These are phyloP conservation scores for Volvox africanus DNA, from an alignment of 139 green algal species.

Conservation along the genomic window DNA sequence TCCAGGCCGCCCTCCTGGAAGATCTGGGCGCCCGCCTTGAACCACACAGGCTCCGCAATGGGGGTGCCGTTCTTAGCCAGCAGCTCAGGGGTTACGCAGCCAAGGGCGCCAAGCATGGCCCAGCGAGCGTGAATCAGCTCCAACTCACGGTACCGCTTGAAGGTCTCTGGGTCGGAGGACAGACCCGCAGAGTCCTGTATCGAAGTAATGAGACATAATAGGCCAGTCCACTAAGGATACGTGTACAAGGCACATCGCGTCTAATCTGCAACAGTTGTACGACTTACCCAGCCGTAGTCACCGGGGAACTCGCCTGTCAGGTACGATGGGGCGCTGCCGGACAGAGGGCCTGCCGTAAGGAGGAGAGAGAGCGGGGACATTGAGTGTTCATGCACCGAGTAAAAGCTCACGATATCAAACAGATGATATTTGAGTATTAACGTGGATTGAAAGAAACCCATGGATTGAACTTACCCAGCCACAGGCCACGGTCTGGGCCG, in stretches of 20 bases:
- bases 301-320: conserved; percentile 90
- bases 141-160: conserved; percentile 86
- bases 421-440: no score
- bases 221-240: no score
- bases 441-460: background rate
- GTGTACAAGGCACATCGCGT: background rate
- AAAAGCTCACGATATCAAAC: no score
- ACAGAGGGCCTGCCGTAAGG: conserved; percentile 10
- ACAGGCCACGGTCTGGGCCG: conserved; percentile 77
- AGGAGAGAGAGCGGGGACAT: background rate
- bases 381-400: no score
- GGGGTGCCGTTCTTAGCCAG: conserved; percentile 60
- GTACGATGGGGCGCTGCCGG: conserved; percentile 61
- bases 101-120: conserved; percentile 94
- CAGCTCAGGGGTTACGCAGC: conserved; percentile 78
- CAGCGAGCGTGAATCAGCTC: conserved; percentile 91
- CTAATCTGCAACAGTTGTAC: background rate
- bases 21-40: conserved; percentile 93
- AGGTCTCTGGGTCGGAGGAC: conserved; percentile 89
- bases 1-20: conserved; percentile 84
- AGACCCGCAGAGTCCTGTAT: conserved; percentile 90
- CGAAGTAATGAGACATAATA: no score
- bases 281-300: conserved; percentile 91
- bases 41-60: conserved; percentile 88
- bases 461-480: conserved; percentile 74